Percentiles rank a stretch among this genome's conserved stretches.
Conservation (phyloP, 2,329 filamentous ascomycete species). For the Claviceps pusilla region DNA sequence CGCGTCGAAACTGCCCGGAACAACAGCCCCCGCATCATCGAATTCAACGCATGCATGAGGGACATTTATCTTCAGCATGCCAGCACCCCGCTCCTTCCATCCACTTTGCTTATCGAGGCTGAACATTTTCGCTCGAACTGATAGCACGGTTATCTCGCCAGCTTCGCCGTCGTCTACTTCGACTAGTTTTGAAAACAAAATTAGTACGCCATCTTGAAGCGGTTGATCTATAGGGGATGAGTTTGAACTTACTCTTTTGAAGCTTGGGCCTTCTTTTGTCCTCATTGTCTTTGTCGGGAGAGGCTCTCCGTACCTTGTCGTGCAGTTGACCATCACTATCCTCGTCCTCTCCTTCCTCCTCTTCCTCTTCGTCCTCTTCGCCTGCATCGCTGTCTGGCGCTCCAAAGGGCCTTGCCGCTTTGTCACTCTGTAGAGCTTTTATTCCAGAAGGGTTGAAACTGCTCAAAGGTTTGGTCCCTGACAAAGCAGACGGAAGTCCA, state of each 20-base stretch:
- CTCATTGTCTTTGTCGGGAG: conserved; percentile 41
- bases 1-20: conserved; percentile 40
- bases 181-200: conserved; percentile 27
- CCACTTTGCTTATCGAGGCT: conserved; percentile 54
- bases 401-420: conserved; percentile 60
- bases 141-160: conserved; percentile 60
- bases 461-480: conserved; percentile 33
- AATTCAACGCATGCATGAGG: conserved; percentile 41
- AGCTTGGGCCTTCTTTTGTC: conserved; percentile 52
- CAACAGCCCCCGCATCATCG: conserved; percentile 34
- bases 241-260: conserved; percentile 49
- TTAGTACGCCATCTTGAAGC: background rate
- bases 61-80: conserved; percentile 73
- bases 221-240: background rate
- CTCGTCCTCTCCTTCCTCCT: conserved; percentile 20
- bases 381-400: conserved; percentile 50
- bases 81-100: conserved; percentile 83
- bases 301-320: conserved; percentile 28
- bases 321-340: conserved; percentile 27
- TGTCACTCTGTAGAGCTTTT: conserved; percentile 35
- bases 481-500: conserved; percentile 22
- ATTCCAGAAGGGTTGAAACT: conserved; percentile 55
- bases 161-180: conserved; percentile 75
- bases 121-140: conserved; percentile 72
- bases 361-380: conserved; percentile 30